A percentile compares a stretch with the other conserved stretches of the same genome.
Evolutionary conservation across 331 rosid species (phyloP).

Genomic region (Telfairia occidentalis): DNA sequence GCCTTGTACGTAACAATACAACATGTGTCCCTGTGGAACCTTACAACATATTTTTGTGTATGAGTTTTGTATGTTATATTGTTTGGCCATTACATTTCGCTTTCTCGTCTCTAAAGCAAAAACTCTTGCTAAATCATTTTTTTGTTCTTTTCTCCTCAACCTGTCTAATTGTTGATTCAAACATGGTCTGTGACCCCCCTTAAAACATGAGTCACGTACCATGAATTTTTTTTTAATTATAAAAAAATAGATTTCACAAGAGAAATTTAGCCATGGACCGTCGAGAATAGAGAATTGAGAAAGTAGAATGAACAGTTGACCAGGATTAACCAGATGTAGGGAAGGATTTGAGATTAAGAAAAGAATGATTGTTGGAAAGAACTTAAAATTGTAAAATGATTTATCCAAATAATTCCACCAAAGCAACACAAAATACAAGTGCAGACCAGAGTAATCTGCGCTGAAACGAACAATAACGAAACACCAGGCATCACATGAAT

Average conservation of each 20-base stretch:
- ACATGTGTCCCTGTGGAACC: not conserved
- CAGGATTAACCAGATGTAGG: not conserved
- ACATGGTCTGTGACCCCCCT: no score
- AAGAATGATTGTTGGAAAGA: not conserved
- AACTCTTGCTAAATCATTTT: not conserved
- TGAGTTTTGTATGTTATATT: not conserved
- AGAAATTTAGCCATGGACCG: no score
- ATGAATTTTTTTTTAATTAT: no score
- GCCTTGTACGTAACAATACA: not conserved
- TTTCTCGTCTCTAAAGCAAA: no score
- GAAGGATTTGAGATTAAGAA: not conserved
- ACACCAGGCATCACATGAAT: constrained; percentile 7
- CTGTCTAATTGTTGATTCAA: no score
- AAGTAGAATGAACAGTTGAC: not conserved
- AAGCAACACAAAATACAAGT: constrained; percentile 6
- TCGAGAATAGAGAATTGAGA: no score
- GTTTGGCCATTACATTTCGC: not conserved
- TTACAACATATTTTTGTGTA: not conserved
- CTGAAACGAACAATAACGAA: not conserved
- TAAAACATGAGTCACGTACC: no score
- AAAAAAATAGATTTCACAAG: no score
- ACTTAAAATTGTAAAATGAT: not conserved
- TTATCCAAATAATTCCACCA: constrained; percentile 2
- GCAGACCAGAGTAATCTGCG: constrained; percentile 46
- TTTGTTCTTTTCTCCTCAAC: not conserved